Evolutionary conservation across 2,329 filamentous ascomycete genomes (phyloP), one percentile per base, ranked within the genome.

Genomic region (Neocatenulostroma microsporum): DNA sequence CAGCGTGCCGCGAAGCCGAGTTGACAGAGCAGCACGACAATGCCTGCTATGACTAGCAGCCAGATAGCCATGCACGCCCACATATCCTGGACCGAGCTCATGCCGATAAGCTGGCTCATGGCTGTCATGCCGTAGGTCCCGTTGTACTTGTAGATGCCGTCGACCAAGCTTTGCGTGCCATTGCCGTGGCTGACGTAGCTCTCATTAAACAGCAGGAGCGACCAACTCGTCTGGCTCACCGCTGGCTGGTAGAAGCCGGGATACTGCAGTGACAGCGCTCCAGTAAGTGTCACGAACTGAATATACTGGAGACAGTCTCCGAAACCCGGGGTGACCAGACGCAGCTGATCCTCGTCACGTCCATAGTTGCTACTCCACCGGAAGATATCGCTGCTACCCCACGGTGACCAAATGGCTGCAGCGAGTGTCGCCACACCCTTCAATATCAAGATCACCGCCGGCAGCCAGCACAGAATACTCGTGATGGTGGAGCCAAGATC

Each of bases 301-400:
- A 98, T 84, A 59, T 98, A 96, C 62, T 96, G 88, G 37, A 98
- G 70, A 55, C 91, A 98, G 57, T 98, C 91, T 5, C 86, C 87
- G 57, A 98, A 96, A 1, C 91, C 91, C 4, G 91, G 91, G 0
- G 91, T 98, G 21, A 98, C 86, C 31, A 98, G 70, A 37, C 91
- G 80, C 36, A 98, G 70, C 47, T 95, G 69, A 63, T 98, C 91
- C 43, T 85, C 84, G 51, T 98, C 91, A 49, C 89, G 79, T 23
- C 91, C 91, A 58, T 94, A 96, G 58, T 98, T 98, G 55, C 86
- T 93, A n/a, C 86, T 87, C 87, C 89, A 98, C 48, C 84, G 80
- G 59, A 96, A 96, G 14, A 89, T 72, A 57, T 98, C 84, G 6
- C 78, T 78, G 2, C 86, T 84, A 14, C 91, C 91, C 89, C 91